Evolutionary conservation across 345 rosid genomes (phyloP).

Genomic region (Eucalyptus tenuipes): DNA sequence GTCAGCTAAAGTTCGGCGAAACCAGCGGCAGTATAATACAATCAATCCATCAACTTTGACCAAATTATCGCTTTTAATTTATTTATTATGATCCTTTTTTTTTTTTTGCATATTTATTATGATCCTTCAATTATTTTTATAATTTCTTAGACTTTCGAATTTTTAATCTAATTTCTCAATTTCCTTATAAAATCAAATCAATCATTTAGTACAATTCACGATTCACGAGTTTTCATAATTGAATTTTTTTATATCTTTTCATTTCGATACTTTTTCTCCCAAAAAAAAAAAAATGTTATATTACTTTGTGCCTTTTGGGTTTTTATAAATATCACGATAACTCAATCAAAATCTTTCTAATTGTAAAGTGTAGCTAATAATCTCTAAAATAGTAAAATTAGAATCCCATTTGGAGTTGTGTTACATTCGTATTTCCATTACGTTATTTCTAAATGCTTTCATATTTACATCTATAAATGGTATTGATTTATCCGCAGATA

Average conservation of each 20-base stretch:
- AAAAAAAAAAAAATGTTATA: not conserved
- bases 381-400: not conserved
- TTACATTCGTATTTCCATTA: not conserved
- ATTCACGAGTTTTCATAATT: not conserved
- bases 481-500: not conserved
- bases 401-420: not conserved
- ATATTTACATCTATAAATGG: not conserved
- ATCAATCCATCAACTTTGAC: too few species aligned
- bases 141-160: not conserved
- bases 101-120: fast-evolving
- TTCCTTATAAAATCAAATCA: not conserved
- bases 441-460: not conserved
- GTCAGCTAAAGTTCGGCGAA: not conserved
- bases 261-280: too few species aligned
- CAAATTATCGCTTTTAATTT: not conserved
- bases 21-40: not conserved
- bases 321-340: not conserved
- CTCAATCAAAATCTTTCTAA: not conserved
- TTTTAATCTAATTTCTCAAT: not conserved
- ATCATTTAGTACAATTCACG: not conserved
- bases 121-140: not conserved
- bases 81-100: fast-evolving
- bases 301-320: not conserved
- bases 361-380: too few species aligned
- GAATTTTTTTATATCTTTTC: not conserved